Percentiles rank a stretch among this genome's conserved stretches.
phyloP scores from a whole-genome alignment of 2,329 filamentous ascomycete species.

The Polychaeton citri region DNA sequence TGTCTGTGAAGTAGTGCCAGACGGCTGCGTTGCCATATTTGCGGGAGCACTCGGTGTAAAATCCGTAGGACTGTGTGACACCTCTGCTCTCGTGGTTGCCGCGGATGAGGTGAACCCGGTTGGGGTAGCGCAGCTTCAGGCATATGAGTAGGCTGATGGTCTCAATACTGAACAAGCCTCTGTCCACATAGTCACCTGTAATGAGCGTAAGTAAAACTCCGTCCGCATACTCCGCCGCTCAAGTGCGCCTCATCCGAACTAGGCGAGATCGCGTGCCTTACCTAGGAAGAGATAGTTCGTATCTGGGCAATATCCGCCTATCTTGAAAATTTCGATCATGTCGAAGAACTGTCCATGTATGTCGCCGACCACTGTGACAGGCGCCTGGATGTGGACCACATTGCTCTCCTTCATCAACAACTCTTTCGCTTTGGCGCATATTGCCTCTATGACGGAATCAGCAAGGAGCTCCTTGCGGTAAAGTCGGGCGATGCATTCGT shows the following conservation, averaged over 20 bases:
- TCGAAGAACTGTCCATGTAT: slow-evolving; percentile 99
- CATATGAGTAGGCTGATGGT: slow-evolving; percentile 97
- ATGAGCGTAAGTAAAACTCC: too few relatives aligned
- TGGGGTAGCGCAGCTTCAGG: slow-evolving; percentile 89
- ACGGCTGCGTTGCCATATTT: slow-evolving; percentile 99
- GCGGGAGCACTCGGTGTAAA: slow-evolving; percentile 94
- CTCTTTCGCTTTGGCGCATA: slow-evolving; percentile 98
- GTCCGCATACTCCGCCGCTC: too few relatives aligned
- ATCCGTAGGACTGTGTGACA: slow-evolving; percentile 96
- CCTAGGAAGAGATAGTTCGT: slow-evolving; percentile 97
- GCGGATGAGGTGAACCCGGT: slow-evolving; percentile 88
- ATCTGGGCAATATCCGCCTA: slow-evolving; percentile 91
- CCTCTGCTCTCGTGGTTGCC: slow-evolving; percentile 97
- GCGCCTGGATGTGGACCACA: slow-evolving; percentile 90
- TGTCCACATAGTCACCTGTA: slow-evolving; percentile 93
- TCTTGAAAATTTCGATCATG: slow-evolving; percentile 97
- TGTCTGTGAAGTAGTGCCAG: slow-evolving; percentile 99
- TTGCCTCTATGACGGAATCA: slow-evolving; percentile 95
- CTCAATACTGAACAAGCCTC: slow-evolving; percentile 96
- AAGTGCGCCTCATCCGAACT: too few relatives aligned
- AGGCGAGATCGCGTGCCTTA: slow-evolving; percentile 30
- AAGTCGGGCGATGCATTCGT: slow-evolving; percentile 93
- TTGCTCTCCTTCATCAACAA: slow-evolving; percentile 99
- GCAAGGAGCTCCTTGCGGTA: slow-evolving; percentile 96
- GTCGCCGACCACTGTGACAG: slow-evolving; percentile 93